Base-by-base conservation (phyloP, 768 basidiomycete genomes). In the Naganishia antarctica region DNA sequence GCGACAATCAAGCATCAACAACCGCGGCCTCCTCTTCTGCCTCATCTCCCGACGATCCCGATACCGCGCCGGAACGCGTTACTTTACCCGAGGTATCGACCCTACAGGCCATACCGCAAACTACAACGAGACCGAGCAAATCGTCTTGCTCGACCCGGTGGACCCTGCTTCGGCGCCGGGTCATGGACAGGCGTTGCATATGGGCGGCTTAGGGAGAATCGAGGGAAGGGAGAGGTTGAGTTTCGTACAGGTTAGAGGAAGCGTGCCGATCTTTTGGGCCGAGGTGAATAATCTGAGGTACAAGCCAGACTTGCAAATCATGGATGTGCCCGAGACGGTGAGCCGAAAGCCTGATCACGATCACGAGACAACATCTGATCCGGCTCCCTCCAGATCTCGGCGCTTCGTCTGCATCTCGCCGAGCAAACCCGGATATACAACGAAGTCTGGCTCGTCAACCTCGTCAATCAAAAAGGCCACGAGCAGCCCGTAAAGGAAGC, bases 51-150 rank as follows among this genome's bases (percentile, higher is more conserved):
- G 96, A 29, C 88, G 93, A 59, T 93, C 91, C 12, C 88, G 96
- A 23, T 89, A 87, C 80, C 86, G 94, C 64, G 91, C 96, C 29
- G 96, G 96, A 5, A 97, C 96, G 15, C 89, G 96, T 53, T 98
- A 94, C 82, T 96, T 98, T 80, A 84, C 91, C 21, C 86, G 96
- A 49, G 96, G 96, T 4, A 83, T 99, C 69, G 92, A 98, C 76
- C 80, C 84, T 21, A 81, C 88, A 9, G 96, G 93, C 1, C 84
- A 97, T 74, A 89, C 90, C 44, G 91, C 92, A 63, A 99, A 99
- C 78, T 98, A 91, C 80, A 96, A 97, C 75, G 96, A 99, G 78
- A 94, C 96, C 6, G 96, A 99, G 74, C 96, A 98, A 75, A 81
- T 99, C 64, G 80, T 94, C 28, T 81, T 94, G 16, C 82, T 93